phyloP scores from a whole-genome alignment of 2,329 filamentous ascomycete species.

The Alternaria sp. region DNA sequence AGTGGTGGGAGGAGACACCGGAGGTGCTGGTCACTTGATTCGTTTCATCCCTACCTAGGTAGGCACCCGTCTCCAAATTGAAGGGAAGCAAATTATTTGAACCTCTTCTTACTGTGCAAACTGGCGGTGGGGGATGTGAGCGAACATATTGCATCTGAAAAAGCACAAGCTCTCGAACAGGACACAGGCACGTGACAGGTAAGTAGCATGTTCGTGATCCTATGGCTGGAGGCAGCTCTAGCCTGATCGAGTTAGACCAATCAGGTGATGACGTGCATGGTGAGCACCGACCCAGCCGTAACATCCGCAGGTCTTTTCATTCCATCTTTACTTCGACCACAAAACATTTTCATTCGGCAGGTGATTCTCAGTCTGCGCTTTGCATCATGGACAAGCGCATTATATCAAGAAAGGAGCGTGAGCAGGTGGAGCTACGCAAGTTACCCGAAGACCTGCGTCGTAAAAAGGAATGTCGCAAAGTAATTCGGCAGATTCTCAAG shows the following conservation, averaged over 20 bases:
- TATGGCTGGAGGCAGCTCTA: neutral
- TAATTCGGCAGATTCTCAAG: neutral
- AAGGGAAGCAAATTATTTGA: neutral
- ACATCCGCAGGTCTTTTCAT: neutral
- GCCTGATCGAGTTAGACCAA: neutral
- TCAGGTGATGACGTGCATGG: neutral
- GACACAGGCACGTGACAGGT: too few relatives aligned
- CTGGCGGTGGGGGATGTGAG: neutral
- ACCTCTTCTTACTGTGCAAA: fast-evolving
- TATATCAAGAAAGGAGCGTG: neutral
- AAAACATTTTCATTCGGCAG: neutral
- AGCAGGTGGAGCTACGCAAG: neutral
- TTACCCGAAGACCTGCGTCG: neutral
- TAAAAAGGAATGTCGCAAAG: neutral
- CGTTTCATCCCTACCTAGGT: too few relatives aligned
- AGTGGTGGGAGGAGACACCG: too few relatives aligned
- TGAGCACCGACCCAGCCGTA: neutral
- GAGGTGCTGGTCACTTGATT: too few relatives aligned
- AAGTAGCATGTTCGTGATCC: too few relatives aligned
- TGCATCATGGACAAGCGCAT: neutral
- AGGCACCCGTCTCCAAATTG: neutral
- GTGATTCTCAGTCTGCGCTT: neutral
- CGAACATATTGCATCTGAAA: neutral
- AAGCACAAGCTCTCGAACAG: neutral
- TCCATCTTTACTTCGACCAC: neutral